These are phyloP conservation scores for Cryomyces minteri DNA, from an alignment of 495 filamentous ascomycete genomes.

Conservation along the genomic window DNA sequence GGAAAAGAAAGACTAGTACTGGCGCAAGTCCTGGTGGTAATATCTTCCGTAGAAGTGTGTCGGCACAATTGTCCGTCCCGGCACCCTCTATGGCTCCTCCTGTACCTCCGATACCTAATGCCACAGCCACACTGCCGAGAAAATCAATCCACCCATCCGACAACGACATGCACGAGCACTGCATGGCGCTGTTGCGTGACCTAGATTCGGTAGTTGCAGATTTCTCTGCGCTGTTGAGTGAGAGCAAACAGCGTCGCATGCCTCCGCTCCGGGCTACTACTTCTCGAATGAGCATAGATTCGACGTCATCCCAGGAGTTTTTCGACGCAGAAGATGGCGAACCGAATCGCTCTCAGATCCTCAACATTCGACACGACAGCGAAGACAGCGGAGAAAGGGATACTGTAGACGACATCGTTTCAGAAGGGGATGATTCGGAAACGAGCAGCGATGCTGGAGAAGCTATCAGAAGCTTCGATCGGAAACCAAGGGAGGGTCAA, in stretches of 20 bases:
- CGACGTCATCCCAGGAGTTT: slow-evolving; percentile 69
- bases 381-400: slow-evolving; percentile 28
- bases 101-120: slow-evolving; percentile 20
- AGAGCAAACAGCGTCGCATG: slow-evolving; percentile 60
- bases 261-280: slow-evolving; percentile 26
- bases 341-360: slow-evolving; percentile 40
- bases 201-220: slow-evolving; percentile 66
- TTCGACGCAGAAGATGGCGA: slow-evolving; percentile 73
- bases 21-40: slow-evolving; percentile 19
- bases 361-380: slow-evolving; percentile 49
- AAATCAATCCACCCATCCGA: slow-evolving; percentile 7
- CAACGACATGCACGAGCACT: slow-evolving; percentile 52
- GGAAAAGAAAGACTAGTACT: slow-evolving; percentile 69
- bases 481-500: slow-evolving; percentile 23
- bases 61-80: slow-evolving; percentile 42
- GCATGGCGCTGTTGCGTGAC: slow-evolving; percentile 61
- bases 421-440: slow-evolving; percentile 36
- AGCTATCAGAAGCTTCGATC: slow-evolving; percentile 19
- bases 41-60: slow-evolving; percentile 26
- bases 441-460: slow-evolving; percentile 32
- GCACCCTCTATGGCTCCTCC: slow-evolving; percentile 20
- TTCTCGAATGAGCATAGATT: slow-evolving; percentile 60
- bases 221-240: slow-evolving; percentile 55
- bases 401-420: slow-evolving; percentile 22
- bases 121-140: slow-evolving; percentile 17